These are phyloP conservation scores for Boletellus ananiceps DNA, from an alignment of 768 basidiomycete species.

Conservation along the genomic window DNA sequence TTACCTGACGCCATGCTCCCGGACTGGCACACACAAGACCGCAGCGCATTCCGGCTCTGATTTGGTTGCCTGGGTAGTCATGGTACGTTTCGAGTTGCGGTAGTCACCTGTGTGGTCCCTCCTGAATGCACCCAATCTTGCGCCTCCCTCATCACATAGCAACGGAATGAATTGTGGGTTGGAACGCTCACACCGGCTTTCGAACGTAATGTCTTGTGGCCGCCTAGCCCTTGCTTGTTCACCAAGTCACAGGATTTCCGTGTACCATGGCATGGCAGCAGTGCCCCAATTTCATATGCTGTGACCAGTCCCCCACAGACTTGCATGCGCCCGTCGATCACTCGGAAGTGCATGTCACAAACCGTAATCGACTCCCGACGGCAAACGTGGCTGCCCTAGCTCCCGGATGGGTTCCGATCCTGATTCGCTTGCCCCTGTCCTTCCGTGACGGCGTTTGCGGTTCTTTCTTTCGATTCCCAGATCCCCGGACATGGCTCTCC, in stretches of 20 bases:
- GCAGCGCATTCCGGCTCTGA: no score
- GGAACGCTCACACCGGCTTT: slow-evolving; percentile 6
- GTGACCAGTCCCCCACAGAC: slow-evolving; percentile 37
- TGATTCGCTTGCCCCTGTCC: background rate
- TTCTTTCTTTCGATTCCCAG: background rate
- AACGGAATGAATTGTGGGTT: background rate
- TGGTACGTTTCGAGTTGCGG: no score
- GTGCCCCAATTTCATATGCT: slow-evolving; percentile 47
- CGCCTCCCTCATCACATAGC: slow-evolving; percentile 8
- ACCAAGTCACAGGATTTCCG: no score
- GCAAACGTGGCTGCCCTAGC: slow-evolving; percentile 32
- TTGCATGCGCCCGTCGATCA: slow-evolving; percentile 50
- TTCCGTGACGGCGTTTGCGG: background rate
- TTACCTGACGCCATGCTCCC: no score
- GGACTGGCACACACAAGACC: no score
- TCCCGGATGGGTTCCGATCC: background rate
- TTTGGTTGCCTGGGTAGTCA: no score
- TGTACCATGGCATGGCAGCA: slow-evolving; percentile 2
- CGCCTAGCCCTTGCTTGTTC: background rate
- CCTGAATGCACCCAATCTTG: background rate
- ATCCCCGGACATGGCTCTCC: slow-evolving; percentile 3
- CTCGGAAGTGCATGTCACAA: slow-evolving; percentile 39
- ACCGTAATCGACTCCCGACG: slow-evolving; percentile 27
- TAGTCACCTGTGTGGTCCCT: no score
- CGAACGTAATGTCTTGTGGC: slow-evolving; percentile 23